Evolutionary conservation across 1,139 yeast genomes (phyloP).

Genomic region (Suhomyces maxii): DNA sequence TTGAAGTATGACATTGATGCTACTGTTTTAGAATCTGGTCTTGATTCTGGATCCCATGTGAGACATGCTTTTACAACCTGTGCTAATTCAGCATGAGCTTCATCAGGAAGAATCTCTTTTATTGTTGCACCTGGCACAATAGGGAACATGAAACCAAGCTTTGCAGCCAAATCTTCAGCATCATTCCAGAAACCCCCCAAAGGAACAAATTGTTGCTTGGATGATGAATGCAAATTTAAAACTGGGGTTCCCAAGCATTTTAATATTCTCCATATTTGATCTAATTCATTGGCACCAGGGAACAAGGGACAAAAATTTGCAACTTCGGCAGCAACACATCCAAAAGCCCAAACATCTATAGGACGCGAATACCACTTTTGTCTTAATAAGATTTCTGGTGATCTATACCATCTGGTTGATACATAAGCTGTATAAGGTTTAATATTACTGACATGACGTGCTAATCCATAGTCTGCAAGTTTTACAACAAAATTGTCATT

Average conservation of each 20-base stretch:
- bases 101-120: slow-evolving; percentile 27
- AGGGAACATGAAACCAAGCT: slow-evolving; percentile 58
- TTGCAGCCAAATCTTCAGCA: slow-evolving; percentile 50
- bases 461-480: slow-evolving; percentile 89
- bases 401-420: slow-evolving; percentile 93
- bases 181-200: slow-evolving; percentile 71
- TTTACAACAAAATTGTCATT: slow-evolving; percentile 64
- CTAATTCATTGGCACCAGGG: slow-evolving; percentile 78
- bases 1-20: slow-evolving; percentile 55
- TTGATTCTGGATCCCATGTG: slow-evolving; percentile 61
- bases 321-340: slow-evolving; percentile 79
- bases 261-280: slow-evolving; percentile 70
- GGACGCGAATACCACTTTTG: slow-evolving; percentile 68
- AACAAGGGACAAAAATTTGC: slow-evolving; percentile 76
- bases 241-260: slow-evolving; percentile 71
- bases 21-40: slow-evolving; percentile 50
- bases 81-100: slow-evolving; percentile 32
- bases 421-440: slow-evolving; percentile 76
- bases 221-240: slow-evolving; percentile 8
- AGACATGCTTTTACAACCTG: slow-evolving; percentile 59
- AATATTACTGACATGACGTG: slow-evolving; percentile 59
- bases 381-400: slow-evolving; percentile 86
- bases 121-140: slow-evolving; percentile 30
- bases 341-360: slow-evolving; percentile 94
- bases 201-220: slow-evolving; percentile 28